Evolutionary conservation across 768 basidiomycete species (phyloP), one percentile per base, ranked within the genome.

Genomic region (Agaricus subrufescens): DNA sequence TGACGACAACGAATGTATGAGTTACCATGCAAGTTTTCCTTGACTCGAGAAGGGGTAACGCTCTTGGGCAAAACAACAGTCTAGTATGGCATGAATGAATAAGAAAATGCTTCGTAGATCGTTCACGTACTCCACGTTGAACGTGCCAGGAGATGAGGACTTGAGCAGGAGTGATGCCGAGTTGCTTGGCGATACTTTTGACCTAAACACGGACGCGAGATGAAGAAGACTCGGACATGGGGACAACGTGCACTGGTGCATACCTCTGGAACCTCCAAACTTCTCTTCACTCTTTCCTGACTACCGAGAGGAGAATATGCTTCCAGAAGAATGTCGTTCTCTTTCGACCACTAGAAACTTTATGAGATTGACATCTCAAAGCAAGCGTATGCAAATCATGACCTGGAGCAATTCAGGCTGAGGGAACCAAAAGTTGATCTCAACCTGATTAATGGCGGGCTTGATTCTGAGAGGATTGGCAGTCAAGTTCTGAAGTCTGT

Each of bases 221-320:
- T n/a, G 27, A 4, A 4, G 46, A 19, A 19, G 19, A 19, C 19
- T 19, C 19, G 19, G 19, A 19, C 19, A 42, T 37, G n/a, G 25
- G 15, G 4, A 3, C 10, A 3, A 30, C 29, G 19, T 3, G 37
- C 53, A 38, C 54, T 15, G 46, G 42, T 52, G 44, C 45, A 15
- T 51, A 79, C 84, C 72, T 78, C 82, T 15, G 85, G 84, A 34
- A 85, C 70, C n/a, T 73, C 63, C 46, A 90, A 77, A 7, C 78
- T 77, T 57, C 81, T 73, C 54, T 77, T 73, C 7, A 88, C 86
- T 61, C 78, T 79, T 44, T 77, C 73, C 49, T 70, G 73, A 59
- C 87, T 80, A 48, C 88, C 88, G 2, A 91, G 75, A 1, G 89
- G 89, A 11, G 88, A 91, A 70, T 89, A 91, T 10, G 89, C 87